Percentiles rank a stretch among this genome's conserved stretches.
Evolutionary conservation across 305 asterid genomes (phyloP).

Genomic region (Fraxinus latifolia): DNA sequence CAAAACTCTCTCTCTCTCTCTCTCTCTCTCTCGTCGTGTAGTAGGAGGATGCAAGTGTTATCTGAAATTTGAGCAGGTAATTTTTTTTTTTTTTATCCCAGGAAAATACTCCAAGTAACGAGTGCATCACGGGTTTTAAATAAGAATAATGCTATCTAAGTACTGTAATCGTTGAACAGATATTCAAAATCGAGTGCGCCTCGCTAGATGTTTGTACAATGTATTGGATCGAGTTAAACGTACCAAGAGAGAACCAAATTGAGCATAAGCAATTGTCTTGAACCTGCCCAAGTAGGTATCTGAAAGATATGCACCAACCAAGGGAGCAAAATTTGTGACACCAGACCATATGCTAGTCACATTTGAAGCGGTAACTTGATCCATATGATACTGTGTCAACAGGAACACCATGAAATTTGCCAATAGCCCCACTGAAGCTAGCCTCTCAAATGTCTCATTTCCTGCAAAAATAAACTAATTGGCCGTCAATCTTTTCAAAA

Average conservation of each 20-base stretch:
- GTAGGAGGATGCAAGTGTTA: neutral
- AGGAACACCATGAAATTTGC: constrained; percentile 70
- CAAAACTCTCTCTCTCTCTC: neutral
- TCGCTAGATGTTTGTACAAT: neutral
- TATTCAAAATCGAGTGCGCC: neutral
- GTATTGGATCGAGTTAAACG: neutral
- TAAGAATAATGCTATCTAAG: neutral
- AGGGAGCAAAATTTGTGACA: constrained; percentile 50
- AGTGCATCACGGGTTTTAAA: neutral
- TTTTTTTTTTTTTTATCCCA: neutral
- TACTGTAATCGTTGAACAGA: neutral
- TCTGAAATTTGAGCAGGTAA: neutral
- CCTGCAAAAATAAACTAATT: constrained; percentile 34
- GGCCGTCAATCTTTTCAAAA: neutral
- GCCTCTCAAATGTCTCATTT: constrained; percentile 74
- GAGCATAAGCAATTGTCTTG: constrained; percentile 53
- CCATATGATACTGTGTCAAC: constrained; percentile 59
- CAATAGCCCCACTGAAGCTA: constrained; percentile 57
- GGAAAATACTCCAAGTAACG: neutral
- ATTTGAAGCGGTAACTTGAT: constrained; percentile 70
- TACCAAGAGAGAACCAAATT: constrained; percentile 53
- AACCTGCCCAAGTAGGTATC: constrained; percentile 64
- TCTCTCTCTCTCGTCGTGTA: neutral
- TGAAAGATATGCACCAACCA: constrained; percentile 61
- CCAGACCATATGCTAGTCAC: constrained; percentile 61